Base-by-base conservation (phyloP, 176 grass and related monocot genomes). In the Oryza punctata region DNA sequence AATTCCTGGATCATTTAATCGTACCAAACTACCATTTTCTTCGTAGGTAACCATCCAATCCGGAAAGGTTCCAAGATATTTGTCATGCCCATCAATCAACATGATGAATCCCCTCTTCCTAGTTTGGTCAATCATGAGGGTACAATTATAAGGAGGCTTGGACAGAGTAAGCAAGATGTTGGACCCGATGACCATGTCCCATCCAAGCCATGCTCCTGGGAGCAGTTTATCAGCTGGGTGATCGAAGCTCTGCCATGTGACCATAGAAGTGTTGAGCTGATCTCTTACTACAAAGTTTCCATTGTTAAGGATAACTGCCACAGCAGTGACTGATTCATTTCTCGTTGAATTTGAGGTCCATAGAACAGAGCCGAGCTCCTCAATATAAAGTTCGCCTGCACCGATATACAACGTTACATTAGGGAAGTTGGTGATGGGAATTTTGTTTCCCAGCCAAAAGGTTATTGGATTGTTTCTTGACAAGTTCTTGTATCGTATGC, bases 161-260 rank as follows among this genome's bases (percentile, higher is more conserved):
- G 14, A 26, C 7, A 73, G 59, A 7, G 43, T 77, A 70, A 79
- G 65, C 23, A 63, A 78, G 6, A 79, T 47, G 14, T 86, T 78
- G 52, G 50, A 19, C 3, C 40, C 23, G 23, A 44, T 73, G 47
- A 32, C 47, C n/a, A 74, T 63, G 12, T 85, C 35, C 30, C 64
- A 80, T 60, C 87, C 87, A 47, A 89, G 54, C 79, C 68, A 23
- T 63, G 41, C 78, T 26, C 84, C 88, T 8, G 88, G 88, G 32
- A 90, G 79, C 79, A 85, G 18, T 11, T 67, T 47, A 47, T 87
- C 79, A 3, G 79, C 72, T 5, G 79, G 88, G 54, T 87, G 43
- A 78, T 86, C 88, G 69, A 90, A 87, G 67, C 88, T 90, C 64
- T 90, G 88, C 88, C 88, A 87, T 27, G 33, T 29, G 8, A 83